Evolutionary conservation across 495 filamentous ascomycete genomes (phyloP), one percentile per base, ranked within the genome.

Genomic region (Aspergillus funiculosus): DNA sequence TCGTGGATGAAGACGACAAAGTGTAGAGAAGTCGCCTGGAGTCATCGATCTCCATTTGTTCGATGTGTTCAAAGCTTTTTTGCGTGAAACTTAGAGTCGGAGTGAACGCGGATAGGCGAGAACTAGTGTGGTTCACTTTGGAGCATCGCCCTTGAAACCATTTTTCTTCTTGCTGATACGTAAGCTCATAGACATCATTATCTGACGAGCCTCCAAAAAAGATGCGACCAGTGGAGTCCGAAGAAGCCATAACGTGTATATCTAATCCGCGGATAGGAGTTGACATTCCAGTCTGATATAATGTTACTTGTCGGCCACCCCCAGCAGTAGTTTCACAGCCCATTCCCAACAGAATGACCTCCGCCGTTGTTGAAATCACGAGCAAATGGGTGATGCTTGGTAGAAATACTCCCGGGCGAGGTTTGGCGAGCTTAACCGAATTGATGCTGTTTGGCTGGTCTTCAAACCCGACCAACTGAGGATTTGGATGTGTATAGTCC

Each of bases 151-250:
- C 85, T 35, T 82, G 75, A 59, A 97, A 99, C 94, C 94, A 99
- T 53, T 82, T 83, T 61, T 97, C 92, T 62, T 97, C 87, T 61
- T 94, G 85, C 63, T 96, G 89, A 66, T 99, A 99, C 36, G 83
- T 85, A 22, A 97, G 72, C 67, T 99, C 92, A 59, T 91, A 86
- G 39, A 99, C 77, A 58, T 96, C 88, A 46, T 82, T 84, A 58
- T 89, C 87, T 13, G 69, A 75, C 15, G 74, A 75, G n/a, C 89
- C 87, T 19, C 78, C 80, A 55, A 95, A 92, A 66, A 99, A 99
- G 36, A 99, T 88, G 32, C 92, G 83, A 7, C 92, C 92, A 4
- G 76, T 82, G 14, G 80, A 76, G 28, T 71, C 69, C 2, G 87
- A 90, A 7, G 86, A 87, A 14, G 81, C 82, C 50, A 97, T 86